Evolutionary conservation across 805 yeast genomes (phyloP), one percentile per base, ranked within the genome.

Genomic region (Kodamaea hsintzibuensis): DNA sequence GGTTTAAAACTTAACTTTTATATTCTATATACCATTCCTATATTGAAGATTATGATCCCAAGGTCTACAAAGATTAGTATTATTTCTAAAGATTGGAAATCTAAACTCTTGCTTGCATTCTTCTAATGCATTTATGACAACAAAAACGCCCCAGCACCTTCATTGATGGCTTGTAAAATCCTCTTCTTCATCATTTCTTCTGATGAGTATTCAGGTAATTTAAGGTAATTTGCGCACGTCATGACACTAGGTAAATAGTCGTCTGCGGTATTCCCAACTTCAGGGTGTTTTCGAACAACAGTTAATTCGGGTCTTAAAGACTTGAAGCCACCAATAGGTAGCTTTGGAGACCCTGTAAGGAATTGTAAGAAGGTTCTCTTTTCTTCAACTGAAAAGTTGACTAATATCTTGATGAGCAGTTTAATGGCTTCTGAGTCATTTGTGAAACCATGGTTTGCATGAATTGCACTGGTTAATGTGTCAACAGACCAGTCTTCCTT

Each of bases 221-320:
- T 93, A 60, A 93, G 77, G 65, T 93, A 95, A 66, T 93, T 93
- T 2, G 96, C 98, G 75, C 99, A 93, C 0, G 99, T 93, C 99
- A 93, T 93, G 2, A 95, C 99, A 71, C 97, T 90, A 1, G 99
- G 98, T 53, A 95, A 76, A 64, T 87, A 91, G 56, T 85, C 91
- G 68, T 93, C 96, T 4, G 89, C 80, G 10, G 72, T 69, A 22
- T 82, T 66, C 0, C 85, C 87, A 47, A 81, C 84, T 50, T 93
- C 98, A n/a, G 86, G 80, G 54, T 81, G 85, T 65, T 90, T 91
- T 56, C 90, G 72, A 1, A 95, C 98, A 37, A 95, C 91, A 0
- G 98, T 93, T 47, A 93, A 79, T 51, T 81, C 86, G 0, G 99
- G 99, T 45, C 81, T 79, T 52, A 93, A 73, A 0, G 88, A 81